These are phyloP conservation scores for Debaryomyces udenii DNA, from an alignment of 1,139 yeast genomes.

Conservation along the genomic window DNA sequence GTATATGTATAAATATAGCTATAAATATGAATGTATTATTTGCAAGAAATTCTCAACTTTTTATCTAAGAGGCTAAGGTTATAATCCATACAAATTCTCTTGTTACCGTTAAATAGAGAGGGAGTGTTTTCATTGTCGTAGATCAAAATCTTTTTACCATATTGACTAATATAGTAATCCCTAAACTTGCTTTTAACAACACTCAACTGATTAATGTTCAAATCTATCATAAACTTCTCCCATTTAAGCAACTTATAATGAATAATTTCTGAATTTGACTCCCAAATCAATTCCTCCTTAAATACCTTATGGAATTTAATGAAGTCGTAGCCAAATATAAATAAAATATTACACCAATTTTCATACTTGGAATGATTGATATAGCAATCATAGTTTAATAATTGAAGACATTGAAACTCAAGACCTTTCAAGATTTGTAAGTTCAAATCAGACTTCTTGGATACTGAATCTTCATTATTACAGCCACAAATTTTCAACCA, in stretches of 20 bases:
- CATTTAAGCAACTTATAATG: constrained; percentile 33
- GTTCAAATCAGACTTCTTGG: constrained; percentile 19
- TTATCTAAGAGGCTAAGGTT: constrained; percentile 12
- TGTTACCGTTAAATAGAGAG: constrained; percentile 20
- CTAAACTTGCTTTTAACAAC: constrained; percentile 32
- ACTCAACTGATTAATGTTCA: constrained; percentile 23
- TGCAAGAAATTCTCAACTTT: constrained; percentile 18
- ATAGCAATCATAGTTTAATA: constrained; percentile 59
- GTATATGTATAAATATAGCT: too few relatives aligned
- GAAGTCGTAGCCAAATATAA: constrained; percentile 50
- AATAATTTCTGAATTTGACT: constrained; percentile 24
- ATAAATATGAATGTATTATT: constrained; percentile 10
- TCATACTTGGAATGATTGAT: constrained; percentile 53
- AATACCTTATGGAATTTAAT: constrained; percentile 31
- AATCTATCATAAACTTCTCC: constrained; percentile 30
- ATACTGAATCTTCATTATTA: constrained; percentile 22
- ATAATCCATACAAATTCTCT: constrained; percentile 23
- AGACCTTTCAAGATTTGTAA: constrained; percentile 50
- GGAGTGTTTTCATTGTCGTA: constrained; percentile 13
- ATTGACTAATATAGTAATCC: constrained; percentile 36
- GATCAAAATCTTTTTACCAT: constrained; percentile 36
- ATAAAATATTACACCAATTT: constrained; percentile 55
- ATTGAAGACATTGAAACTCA: constrained; percentile 57
- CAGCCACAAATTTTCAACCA: constrained; percentile 79
- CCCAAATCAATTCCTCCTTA: constrained; percentile 35